phyloP scores from a whole-genome alignment of 495 filamentous ascomycete species.

The Penicillium malachiteum region DNA sequence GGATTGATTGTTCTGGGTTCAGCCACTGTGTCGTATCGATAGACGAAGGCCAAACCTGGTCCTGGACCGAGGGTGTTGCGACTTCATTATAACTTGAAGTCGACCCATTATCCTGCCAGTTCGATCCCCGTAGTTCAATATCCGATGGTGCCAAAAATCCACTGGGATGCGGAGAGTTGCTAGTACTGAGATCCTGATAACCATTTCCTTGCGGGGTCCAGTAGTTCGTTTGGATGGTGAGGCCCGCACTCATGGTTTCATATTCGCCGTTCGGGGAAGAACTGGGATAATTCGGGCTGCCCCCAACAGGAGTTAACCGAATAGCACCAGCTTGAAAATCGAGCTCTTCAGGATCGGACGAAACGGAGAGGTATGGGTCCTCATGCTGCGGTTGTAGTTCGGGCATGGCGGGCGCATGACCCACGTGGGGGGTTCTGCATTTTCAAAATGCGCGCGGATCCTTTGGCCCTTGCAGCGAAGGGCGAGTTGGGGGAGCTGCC shows the following conservation, averaged over 20 bases:
- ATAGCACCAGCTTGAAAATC: slow-evolving; percentile 37
- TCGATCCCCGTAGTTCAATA: slow-evolving; percentile 16
- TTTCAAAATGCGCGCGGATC: slow-evolving; percentile 6
- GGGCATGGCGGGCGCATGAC: slow-evolving; percentile 21
- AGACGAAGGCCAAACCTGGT: not conserved
- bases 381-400: slow-evolving; percentile 18
- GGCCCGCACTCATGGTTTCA: slow-evolving; percentile 4
- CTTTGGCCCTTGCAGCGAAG: slow-evolving; percentile 13
- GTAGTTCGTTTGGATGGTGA: slow-evolving; percentile 15
- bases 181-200: slow-evolving; percentile 9
- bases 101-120: slow-evolving; percentile 10
- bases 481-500: slow-evolving; percentile 8
- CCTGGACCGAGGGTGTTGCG: not conserved
- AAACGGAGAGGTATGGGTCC: slow-evolving; percentile 42
- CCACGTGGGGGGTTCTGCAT: slow-evolving; percentile 28
- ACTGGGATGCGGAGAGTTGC: slow-evolving; percentile 10
- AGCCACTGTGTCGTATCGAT: not conserved
- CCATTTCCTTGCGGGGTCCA: slow-evolving; percentile 15
- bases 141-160: slow-evolving; percentile 17
- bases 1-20: slow-evolving; percentile 12
- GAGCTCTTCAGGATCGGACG: slow-evolving; percentile 41
- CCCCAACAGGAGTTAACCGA: slow-evolving; percentile 31
- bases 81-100: not conserved
- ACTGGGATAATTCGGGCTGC: slow-evolving; percentile 18
- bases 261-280: slow-evolving; percentile 18